These are phyloP conservation scores for Cladosporium sp. DNA, from an alignment of 2,329 filamentous ascomycete genomes.

Conservation along the genomic window DNA sequence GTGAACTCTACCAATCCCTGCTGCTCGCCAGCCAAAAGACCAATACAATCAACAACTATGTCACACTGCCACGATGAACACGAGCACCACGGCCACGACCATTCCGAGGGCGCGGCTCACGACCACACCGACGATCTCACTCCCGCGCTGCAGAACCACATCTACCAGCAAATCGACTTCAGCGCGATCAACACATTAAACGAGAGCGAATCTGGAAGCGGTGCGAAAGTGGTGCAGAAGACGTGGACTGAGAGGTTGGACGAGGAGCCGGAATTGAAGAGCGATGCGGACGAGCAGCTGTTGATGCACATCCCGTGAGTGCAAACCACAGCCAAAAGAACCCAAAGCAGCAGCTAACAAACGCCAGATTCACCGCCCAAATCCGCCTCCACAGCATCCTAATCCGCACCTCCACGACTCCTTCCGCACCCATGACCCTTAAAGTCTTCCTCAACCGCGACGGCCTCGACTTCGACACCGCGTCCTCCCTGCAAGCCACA, in stretches of 20 bases:
- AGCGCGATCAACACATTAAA: slow-evolving; percentile 82
- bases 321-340: background rate
- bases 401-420: slow-evolving; percentile 72
- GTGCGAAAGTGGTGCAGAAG: slow-evolving; percentile 79
- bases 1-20: slow-evolving; percentile 4
- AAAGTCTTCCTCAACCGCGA: slow-evolving; percentile 86
- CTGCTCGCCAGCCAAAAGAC: slow-evolving; percentile 15
- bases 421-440: slow-evolving; percentile 74
- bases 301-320: slow-evolving; percentile 85
- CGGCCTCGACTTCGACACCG: slow-evolving; percentile 80
- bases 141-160: slow-evolving; percentile 83
- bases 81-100: slow-evolving; percentile 46
- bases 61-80: slow-evolving; percentile 52
- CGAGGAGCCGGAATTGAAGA: slow-evolving; percentile 72
- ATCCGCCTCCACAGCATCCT: slow-evolving; percentile 89
- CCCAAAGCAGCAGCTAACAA: background rate
- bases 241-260: slow-evolving; percentile 81
- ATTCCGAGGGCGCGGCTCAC: slow-evolving; percentile 63
- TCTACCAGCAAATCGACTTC: slow-evolving; percentile 92
- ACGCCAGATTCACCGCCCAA: slow-evolving; percentile 75
- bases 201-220: slow-evolving; percentile 68
- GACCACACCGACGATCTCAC: slow-evolving; percentile 92
- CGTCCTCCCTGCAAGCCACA: slow-evolving; percentile 62
- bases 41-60: slow-evolving; percentile 32
- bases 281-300: slow-evolving; percentile 90